Evolutionary conservation across 768 basidiomycete genomes (phyloP).

Genomic region (Lyophyllum decastes): DNA sequence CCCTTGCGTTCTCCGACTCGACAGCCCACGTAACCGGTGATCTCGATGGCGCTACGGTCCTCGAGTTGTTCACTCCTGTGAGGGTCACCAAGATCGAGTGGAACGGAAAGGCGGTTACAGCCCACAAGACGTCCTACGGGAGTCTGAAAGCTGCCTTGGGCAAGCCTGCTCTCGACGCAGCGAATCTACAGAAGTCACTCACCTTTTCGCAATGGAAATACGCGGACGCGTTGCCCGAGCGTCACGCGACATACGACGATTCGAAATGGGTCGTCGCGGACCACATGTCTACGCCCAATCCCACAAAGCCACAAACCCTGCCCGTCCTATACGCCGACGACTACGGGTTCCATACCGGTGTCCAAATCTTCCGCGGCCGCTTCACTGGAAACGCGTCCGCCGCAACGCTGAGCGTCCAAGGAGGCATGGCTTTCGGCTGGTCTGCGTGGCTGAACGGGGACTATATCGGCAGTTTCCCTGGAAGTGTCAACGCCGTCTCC

Average conservation of each 20-base stretch:
- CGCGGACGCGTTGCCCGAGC: conserved; percentile 7
- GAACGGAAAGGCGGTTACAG: background rate
- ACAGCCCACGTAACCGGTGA: background rate
- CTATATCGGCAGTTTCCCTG: conserved; percentile 7
- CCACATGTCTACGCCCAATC: conserved; percentile 7
- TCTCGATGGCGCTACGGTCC: background rate
- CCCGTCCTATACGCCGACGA: conserved; percentile 10
- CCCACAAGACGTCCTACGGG: conserved; percentile 3
- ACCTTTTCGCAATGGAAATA: conserved; percentile 3
- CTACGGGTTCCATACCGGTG: conserved; percentile 9
- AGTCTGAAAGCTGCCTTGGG: conserved; percentile 1
- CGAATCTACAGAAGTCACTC: conserved; percentile 1
- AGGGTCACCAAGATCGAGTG: conserved; percentile 1
- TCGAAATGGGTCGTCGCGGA: conserved; percentile 9
- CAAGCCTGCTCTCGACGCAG: conserved; percentile 1
- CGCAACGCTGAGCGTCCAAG: conserved; percentile 3
- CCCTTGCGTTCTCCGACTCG: background rate
- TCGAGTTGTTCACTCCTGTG: conserved; percentile 6
- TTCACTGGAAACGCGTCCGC: conserved; percentile 6
- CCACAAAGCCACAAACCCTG: conserved; percentile 3
- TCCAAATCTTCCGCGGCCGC: conserved; percentile 12
- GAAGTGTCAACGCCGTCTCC: background rate
- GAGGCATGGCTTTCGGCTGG: conserved; percentile 11
- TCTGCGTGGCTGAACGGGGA: conserved; percentile 10
- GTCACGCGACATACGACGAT: conserved; percentile 4